Conservation (phyloP, 2,329 filamentous ascomycete genomes). For the Pseudogymnoascus sp. region DNA sequence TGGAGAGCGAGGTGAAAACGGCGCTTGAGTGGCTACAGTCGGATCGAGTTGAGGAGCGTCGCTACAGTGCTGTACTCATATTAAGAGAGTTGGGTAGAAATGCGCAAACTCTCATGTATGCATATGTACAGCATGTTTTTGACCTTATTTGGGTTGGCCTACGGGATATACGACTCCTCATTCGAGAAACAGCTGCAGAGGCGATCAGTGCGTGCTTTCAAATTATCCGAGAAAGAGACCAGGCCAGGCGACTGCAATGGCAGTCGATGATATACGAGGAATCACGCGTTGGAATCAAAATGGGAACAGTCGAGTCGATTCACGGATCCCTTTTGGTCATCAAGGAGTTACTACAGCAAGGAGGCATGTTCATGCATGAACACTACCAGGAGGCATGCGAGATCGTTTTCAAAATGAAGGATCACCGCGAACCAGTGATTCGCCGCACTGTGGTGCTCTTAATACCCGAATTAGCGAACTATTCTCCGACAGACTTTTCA, state of each 20-base stretch:
- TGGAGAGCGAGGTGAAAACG: constrained; percentile 93
- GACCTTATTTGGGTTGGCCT: constrained; percentile 94
- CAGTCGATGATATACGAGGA: constrained; percentile 88
- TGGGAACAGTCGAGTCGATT: constrained; percentile 74
- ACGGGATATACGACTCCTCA: constrained; percentile 80
- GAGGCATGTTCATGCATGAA: constrained; percentile 98
- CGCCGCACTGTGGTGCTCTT: constrained; percentile 82
- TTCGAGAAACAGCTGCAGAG: constrained; percentile 83
- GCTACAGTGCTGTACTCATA: constrained; percentile 87
- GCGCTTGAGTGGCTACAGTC: constrained; percentile 95
- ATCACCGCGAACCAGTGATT: constrained; percentile 81
- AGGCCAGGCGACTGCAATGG: constrained; percentile 76
- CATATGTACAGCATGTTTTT: constrained; percentile 89
- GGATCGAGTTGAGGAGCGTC: constrained; percentile 83
- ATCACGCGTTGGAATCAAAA: constrained; percentile 67
- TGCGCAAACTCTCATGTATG: constrained; percentile 90
- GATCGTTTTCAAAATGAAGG: constrained; percentile 83
- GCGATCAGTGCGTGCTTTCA: constrained; percentile 92
- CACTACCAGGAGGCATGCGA: constrained; percentile 89
- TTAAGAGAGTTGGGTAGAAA: constrained; percentile 85
- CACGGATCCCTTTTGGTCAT: constrained; percentile 91
- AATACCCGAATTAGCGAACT: constrained; percentile 86
- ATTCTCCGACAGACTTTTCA: constrained; percentile 84
- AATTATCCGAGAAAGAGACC: constrained; percentile 88
- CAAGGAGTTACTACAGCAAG: constrained; percentile 86